These are phyloP conservation scores for Beauveria sp. DNA, from an alignment of 2,329 filamentous ascomycete genomes.

Conservation along the genomic window DNA sequence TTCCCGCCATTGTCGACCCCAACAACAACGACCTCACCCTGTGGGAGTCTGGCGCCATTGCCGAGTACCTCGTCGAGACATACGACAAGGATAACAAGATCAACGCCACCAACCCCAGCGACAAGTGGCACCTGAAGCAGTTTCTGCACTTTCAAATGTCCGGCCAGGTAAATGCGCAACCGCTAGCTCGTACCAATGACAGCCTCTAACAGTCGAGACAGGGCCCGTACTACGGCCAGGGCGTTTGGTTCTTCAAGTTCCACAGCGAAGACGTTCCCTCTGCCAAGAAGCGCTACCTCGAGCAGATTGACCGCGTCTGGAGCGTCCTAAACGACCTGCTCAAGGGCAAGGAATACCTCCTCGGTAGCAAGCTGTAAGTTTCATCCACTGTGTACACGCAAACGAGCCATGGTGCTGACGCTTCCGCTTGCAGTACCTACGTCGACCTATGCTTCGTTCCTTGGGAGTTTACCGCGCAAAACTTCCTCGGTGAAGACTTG, in stretches of 20 bases:
- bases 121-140: slow-evolving; percentile 18
- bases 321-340: slow-evolving; percentile 15
- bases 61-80: slow-evolving; percentile 15
- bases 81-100: slow-evolving; percentile 15
- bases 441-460: slow-evolving; percentile 26
- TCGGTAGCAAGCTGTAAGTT: slow-evolving; percentile 11
- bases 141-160: slow-evolving; percentile 19
- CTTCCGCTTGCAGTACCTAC: slow-evolving; percentile 24
- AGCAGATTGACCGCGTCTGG: slow-evolving; percentile 19
- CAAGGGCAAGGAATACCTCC: slow-evolving; percentile 10
- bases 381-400: not conserved
- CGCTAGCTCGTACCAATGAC: not conserved
- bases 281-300: slow-evolving; percentile 20
- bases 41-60: slow-evolving; percentile 18
- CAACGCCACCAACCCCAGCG: slow-evolving; percentile 9
- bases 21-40: slow-evolving; percentile 15
- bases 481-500: slow-evolving; percentile 15
- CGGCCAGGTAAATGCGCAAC: slow-evolving; percentile 1
- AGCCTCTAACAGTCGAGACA: slow-evolving; percentile 11
- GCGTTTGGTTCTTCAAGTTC: slow-evolving; percentile 16
- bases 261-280: slow-evolving; percentile 16
- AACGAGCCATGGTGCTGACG: not conserved
- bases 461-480: slow-evolving; percentile 19
- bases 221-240: slow-evolving; percentile 23
- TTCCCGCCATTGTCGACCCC: slow-evolving; percentile 16